Percentiles rank a stretch among this genome's conserved stretches.
phyloP scores from a whole-genome alignment of 495 filamentous ascomycete species.

The Penicillium lagena region DNA sequence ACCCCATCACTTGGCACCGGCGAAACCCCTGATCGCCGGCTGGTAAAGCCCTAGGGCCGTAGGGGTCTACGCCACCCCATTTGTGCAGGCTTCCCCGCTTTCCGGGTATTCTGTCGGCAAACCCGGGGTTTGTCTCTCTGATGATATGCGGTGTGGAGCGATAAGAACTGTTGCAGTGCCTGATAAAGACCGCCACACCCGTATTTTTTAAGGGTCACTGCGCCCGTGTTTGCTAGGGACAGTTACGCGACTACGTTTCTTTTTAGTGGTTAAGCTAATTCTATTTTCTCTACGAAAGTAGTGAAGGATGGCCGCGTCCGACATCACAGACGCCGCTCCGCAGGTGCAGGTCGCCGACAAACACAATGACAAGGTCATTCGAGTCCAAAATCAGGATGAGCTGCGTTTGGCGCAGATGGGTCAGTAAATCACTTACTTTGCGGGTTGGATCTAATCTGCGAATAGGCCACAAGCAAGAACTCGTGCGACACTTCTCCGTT shows the following conservation, averaged over 20 bases:
- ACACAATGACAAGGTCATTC: constrained; percentile 3
- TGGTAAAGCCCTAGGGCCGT: no score
- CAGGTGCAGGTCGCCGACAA: not conserved
- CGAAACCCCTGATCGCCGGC: no score
- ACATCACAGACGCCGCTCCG: constrained; percentile 1
- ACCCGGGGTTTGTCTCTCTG: constrained; percentile 5
- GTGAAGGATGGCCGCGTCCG: constrained; percentile 3
- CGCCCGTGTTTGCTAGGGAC: not conserved
- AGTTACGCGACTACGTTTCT: not conserved
- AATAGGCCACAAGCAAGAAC: constrained; percentile 33
- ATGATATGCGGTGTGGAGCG: constrained; percentile 1
- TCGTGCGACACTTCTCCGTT: constrained; percentile 32
- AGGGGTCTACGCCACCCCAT: no score
- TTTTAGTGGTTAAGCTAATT: not conserved
- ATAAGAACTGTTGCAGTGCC: constrained; percentile 11
- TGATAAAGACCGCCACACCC: constrained; percentile 2
- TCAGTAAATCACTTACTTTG: constrained; percentile 7
- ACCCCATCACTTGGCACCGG: no score
- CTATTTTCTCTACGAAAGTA: not conserved
- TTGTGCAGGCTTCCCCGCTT: not conserved
- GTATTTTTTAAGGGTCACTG: constrained; percentile 2
- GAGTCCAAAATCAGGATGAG: constrained; percentile 28
- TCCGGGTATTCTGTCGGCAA: constrained; percentile 11
- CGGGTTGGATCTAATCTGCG: not conserved
- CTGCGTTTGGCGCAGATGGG: constrained; percentile 38